These are phyloP conservation scores for Kwoniella pini DNA, from an alignment of 768 basidiomycete genomes.

Conservation along the genomic window DNA sequence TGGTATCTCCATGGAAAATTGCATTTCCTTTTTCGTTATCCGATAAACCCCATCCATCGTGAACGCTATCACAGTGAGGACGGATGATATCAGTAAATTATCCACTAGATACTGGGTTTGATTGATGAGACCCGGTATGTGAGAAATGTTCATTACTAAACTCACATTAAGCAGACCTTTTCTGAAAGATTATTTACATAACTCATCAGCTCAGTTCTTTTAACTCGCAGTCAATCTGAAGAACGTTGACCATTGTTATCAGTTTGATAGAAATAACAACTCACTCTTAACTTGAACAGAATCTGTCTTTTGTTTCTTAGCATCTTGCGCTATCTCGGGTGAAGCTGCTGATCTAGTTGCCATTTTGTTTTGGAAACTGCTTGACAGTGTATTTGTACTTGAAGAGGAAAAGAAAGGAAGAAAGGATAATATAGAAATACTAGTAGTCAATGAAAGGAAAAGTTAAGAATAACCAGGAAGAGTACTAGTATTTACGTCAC, in stretches of 20 bases:
- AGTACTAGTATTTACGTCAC: neutral
- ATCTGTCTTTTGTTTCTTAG: conserved; percentile 51
- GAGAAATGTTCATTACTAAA: conserved; percentile 6
- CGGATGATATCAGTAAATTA: neutral
- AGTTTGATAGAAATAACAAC: neutral
- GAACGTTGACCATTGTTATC: neutral
- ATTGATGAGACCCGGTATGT: neutral
- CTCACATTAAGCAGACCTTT: conserved; percentile 89
- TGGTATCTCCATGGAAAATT: conserved; percentile 78
- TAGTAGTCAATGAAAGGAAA: neutral
- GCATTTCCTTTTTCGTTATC: conserved; percentile 76
- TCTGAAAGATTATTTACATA: conserved; percentile 50
- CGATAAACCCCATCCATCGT: conserved; percentile 91
- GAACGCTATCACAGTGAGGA: conserved; percentile 60
- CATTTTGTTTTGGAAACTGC: conserved; percentile 17
- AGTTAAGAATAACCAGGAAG: neutral
- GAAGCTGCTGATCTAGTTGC: conserved; percentile 28
- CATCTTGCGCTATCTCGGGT: conserved; percentile 35
- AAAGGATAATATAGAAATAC: too few relatives aligned
- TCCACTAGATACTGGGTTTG: conserved; percentile 1
- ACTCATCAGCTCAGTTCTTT: neutral
- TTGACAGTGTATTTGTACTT: neutral
- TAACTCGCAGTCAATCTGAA: neutral
- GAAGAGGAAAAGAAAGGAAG: neutral
- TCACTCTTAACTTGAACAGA: conserved; percentile 44